Evolutionary conservation across 768 basidiomycete species (phyloP).

Genomic region (Fistulinella prunicolor): DNA sequence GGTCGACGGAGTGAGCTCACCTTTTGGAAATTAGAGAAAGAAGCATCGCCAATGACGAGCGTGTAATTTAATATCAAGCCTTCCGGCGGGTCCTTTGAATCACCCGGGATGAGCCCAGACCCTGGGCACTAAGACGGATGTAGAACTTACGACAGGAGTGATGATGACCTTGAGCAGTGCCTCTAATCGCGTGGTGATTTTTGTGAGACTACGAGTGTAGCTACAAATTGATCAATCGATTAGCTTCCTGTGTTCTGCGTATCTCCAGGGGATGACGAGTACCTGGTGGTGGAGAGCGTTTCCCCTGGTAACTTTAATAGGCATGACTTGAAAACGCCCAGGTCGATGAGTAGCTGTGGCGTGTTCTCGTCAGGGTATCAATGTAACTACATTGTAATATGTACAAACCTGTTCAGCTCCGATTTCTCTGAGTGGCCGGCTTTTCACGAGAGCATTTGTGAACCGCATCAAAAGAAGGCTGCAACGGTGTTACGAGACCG

Average conservation of each 20-base stretch:
- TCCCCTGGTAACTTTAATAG: conserved; percentile 84
- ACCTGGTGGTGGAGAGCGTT: conserved; percentile 53
- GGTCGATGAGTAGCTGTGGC: conserved; percentile 78
- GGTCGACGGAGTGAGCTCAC: conserved; percentile 36
- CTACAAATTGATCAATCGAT: conserved; percentile 38
- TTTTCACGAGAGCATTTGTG: conserved; percentile 84
- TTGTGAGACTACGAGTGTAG: conserved; percentile 79
- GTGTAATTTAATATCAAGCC: conserved; percentile 97
- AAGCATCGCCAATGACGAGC: conserved; percentile 88
- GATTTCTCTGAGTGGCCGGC: conserved; percentile 85
- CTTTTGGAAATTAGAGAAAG: conserved; percentile 98
- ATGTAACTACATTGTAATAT: background rate
- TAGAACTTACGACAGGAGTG: conserved; percentile 73
- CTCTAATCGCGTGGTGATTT: conserved; percentile 79
- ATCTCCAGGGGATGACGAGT: conserved; percentile 11
- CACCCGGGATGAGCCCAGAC: background rate
- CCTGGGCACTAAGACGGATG: background rate
- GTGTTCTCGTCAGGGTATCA: conserved; percentile 7
- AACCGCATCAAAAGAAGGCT: conserved; percentile 86
- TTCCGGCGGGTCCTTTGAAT: conserved; percentile 78
- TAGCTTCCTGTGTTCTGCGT: conserved; percentile 5
- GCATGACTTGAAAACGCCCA: conserved; percentile 82
- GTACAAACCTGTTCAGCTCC: conserved; percentile 86
- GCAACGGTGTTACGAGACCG: background rate
- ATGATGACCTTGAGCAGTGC: conserved; percentile 94